These are phyloP conservation scores for Calonectria crousiana DNA, from an alignment of 2,329 filamentous ascomycete species.

Conservation along the genomic window DNA sequence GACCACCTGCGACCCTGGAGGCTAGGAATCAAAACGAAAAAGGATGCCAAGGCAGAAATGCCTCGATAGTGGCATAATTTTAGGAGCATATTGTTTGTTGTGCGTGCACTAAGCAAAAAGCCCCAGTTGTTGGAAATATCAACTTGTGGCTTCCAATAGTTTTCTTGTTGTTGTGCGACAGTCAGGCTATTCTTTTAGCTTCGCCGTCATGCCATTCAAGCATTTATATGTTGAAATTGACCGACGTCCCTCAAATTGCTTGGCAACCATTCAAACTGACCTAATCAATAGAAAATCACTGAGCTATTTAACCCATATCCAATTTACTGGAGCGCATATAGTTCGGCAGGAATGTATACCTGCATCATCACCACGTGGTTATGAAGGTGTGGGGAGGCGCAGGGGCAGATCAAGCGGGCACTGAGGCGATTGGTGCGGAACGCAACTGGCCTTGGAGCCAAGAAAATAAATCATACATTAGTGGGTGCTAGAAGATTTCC, in stretches of 20 bases:
- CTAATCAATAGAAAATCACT: not conserved
- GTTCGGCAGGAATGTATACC: not conserved
- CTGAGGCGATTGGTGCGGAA: slow-evolving; percentile 21
- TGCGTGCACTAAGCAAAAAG: not conserved
- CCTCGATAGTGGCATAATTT: not conserved
- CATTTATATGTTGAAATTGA: not conserved
- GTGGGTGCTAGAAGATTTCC: not conserved
- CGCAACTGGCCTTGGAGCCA: not conserved
- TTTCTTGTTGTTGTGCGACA: not conserved
- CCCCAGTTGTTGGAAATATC: not conserved
- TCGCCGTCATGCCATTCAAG: not conserved
- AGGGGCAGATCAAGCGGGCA: slow-evolving; percentile 11
- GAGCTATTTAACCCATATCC: not conserved
- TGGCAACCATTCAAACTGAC: not conserved
- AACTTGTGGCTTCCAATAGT: not conserved
- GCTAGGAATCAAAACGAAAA: not conserved
- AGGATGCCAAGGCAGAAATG: slow-evolving; percentile 3
- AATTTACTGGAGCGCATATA: slow-evolving; percentile 24
- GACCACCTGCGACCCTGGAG: not conserved
- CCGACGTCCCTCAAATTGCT: not conserved
- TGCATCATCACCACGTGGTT: not conserved
- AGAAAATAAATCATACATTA: not conserved
- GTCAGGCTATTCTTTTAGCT: not conserved
- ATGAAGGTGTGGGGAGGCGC: not conserved
- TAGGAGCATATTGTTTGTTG: not conserved